Base-by-base conservation (phyloP, 2,329 filamentous ascomycete genomes). In the Tolypocladium pustulatum region DNA sequence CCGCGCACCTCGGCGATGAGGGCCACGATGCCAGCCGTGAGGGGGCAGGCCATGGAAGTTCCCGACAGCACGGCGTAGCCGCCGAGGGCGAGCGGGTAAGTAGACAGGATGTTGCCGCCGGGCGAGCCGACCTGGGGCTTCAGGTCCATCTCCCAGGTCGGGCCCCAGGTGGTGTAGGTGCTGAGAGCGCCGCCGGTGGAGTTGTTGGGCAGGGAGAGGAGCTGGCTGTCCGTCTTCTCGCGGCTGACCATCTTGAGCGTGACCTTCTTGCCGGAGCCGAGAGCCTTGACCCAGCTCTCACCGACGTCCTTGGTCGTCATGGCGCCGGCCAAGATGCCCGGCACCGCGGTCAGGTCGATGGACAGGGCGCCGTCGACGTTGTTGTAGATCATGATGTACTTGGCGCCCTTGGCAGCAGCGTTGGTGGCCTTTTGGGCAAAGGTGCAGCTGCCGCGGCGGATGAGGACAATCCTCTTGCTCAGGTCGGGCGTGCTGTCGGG, bases 331-430 rank as follows among this genome's bases (percentile, higher is more conserved):
- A 66, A 41, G 51, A 80, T 66, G 2, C 67, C 67, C 0, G 66
- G 46, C 1, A 72, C 72, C 1, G 52, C 36, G 0, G 65, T 61
- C 3, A 74, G 70, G 41, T 74, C 68, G 13, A 75, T 72, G 9
- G 65, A 61, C 5, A 66, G 62, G 3, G 75, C 71, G 17, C 71
- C 73, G 8, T 64, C 61, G 22, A 56, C 61, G 61, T 81, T 83
- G 74, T 86, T 86, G 70, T 86, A 87, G 64, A 85, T 73, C 62
- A 88, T 70, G 57, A 88, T 69, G 62, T 86, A 85, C 65, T 80
- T 78, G 55, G 82, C 85, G 13, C 85, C 85, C 55, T 76, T 75
- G 8, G 73, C 76, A 2, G 73, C 78, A 5, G 80, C 80, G 59
- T 83, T 81, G 46, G 72, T 65, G 2, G 77, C 77, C 72, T 87